Percentiles rank a stretch among this genome's conserved stretches.
Evolutionary conservation across 2,329 filamentous ascomycete species (phyloP).

Genomic region (Cryphonectria radicalis): DNA sequence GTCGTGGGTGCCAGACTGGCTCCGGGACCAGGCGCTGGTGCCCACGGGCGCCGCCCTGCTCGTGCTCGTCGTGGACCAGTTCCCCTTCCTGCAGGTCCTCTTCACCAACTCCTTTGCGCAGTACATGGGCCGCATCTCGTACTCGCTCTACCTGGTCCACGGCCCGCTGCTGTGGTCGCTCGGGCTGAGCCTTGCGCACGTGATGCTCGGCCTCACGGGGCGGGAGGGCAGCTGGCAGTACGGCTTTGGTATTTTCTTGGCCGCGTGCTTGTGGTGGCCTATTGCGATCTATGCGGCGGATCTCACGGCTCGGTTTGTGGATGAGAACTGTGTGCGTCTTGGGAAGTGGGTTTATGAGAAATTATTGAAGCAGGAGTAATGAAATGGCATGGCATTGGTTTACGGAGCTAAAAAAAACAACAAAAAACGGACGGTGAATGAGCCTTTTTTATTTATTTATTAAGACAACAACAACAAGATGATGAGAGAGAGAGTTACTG

Average conservation of each 20-base stretch:
- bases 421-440: neutral
- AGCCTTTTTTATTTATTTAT: neutral
- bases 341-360: conserved; percentile 28
- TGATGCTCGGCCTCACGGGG: conserved; percentile 17
- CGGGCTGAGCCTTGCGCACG: conserved; percentile 15
- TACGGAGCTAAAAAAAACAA: neutral
- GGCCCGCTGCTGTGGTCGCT: conserved; percentile 28
- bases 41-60: conserved; percentile 16
- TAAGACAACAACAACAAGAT: neutral
- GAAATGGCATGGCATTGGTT: neutral
- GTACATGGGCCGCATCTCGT: conserved; percentile 29
- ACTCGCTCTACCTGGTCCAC: conserved; percentile 25
- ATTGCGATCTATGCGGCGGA: conserved; percentile 25
- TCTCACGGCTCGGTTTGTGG: conserved; percentile 19
- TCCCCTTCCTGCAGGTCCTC: conserved; percentile 19
- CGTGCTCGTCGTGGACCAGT: conserved; percentile 16
- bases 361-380: conserved; percentile 15
- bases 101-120: conserved; percentile 27
- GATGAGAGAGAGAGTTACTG: neutral
- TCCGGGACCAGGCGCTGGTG: conserved; percentile 13
- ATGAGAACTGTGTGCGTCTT: conserved; percentile 24
- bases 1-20: conserved; percentile 9
- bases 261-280: conserved; percentile 27
- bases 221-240: conserved; percentile 10
- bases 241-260: conserved; percentile 20